phyloP scores from a whole-genome alignment of 768 basidiomycete species.

The Inosperma sp. region DNA sequence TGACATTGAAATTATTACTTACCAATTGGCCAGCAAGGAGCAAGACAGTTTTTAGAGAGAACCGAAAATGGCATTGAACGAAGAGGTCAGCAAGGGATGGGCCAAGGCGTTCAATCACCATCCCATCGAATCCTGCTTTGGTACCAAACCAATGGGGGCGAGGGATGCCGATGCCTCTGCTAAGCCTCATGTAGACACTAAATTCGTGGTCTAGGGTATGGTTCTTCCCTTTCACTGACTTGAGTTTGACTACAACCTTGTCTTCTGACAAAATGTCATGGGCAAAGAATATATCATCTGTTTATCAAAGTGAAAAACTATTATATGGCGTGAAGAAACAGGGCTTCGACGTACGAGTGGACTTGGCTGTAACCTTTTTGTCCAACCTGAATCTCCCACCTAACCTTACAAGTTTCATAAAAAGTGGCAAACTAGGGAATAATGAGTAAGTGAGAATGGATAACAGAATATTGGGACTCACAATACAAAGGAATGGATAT shows the following conservation, averaged over 20 bases:
- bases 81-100: constrained; percentile 83
- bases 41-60: constrained; percentile 91
- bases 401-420: constrained; percentile 2
- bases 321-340: no score
- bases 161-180: constrained; percentile 92
- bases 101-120: constrained; percentile 91
- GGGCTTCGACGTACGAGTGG: neutral
- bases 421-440: neutral
- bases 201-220: constrained; percentile 44
- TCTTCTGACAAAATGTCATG: neutral
- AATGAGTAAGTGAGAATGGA: neutral
- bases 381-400: neutral
- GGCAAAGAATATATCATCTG: neutral
- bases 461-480: neutral
- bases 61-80: constrained; percentile 90
- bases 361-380: neutral
- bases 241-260: neutral
- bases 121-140: constrained; percentile 96
- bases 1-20: no score
- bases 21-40: constrained; percentile 92
- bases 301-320: neutral
- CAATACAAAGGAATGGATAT: neutral
- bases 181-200: constrained; percentile 85
- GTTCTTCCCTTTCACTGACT: neutral
- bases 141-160: constrained; percentile 89